phyloP scores from a whole-genome alignment of 2,329 filamentous ascomycete species.

The Hypoxylon sp. region DNA sequence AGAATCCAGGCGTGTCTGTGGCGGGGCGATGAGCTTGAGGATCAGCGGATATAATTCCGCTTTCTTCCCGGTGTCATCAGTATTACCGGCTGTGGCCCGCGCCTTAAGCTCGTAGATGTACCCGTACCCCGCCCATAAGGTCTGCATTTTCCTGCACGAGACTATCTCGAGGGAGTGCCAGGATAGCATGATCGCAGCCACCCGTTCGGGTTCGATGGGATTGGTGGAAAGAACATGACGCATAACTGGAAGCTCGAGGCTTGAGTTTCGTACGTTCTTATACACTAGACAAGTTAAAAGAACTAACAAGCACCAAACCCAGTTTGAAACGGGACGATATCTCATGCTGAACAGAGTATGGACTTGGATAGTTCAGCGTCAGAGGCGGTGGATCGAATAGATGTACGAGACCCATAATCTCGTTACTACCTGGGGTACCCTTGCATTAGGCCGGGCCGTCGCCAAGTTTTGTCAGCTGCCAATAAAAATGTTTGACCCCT shows the following conservation, averaged over 20 bases:
- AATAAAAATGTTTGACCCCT: neutral
- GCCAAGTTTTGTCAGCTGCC: constrained; percentile 14
- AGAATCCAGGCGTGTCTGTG: constrained; percentile 49
- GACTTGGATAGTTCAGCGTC: constrained; percentile 1
- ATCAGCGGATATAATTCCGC: constrained; percentile 61
- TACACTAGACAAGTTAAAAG: neutral
- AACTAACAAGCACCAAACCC: neutral
- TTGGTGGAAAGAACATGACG: constrained; percentile 28
- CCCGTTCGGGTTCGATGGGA: constrained; percentile 50
- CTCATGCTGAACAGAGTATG: neutral
- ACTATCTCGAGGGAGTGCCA: constrained; percentile 60
- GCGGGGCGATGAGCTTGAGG: constrained; percentile 73
- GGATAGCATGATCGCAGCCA: constrained; percentile 60
- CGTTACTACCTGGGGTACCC: neutral
- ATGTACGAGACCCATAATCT: constrained; percentile 14
- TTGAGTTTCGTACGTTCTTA: neutral
- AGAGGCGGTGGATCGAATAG: neutral
- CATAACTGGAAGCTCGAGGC: constrained; percentile 13
- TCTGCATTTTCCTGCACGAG: constrained; percentile 59
- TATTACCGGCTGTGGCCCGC: constrained; percentile 49
- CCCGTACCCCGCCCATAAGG: constrained; percentile 68
- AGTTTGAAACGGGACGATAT: neutral
- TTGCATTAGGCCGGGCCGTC: constrained; percentile 13
- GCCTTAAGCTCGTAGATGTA: constrained; percentile 70
- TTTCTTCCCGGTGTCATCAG: constrained; percentile 29